phyloP scores from a whole-genome alignment of 495 filamentous ascomycete genomes.

The Podospora pseudopauciseta region DNA sequence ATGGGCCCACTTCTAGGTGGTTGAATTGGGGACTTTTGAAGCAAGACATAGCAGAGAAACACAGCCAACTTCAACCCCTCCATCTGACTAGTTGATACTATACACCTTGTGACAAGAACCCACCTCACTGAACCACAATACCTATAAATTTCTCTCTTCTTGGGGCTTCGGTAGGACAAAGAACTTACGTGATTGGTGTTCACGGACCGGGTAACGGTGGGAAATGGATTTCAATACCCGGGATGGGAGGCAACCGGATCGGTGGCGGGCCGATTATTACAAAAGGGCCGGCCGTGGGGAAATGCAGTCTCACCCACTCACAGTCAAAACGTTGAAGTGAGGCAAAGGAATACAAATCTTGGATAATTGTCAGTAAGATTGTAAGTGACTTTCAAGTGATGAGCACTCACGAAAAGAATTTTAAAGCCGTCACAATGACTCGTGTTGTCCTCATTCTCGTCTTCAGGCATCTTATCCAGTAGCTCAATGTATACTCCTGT shows the following conservation, averaged over 20 bases:
- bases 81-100: too few relatives aligned
- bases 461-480: background rate
- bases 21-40: too few relatives aligned
- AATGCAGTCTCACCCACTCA: background rate
- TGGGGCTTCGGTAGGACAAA: background rate
- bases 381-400: background rate
- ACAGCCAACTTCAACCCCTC: too few relatives aligned
- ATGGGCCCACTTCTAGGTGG: too few relatives aligned
- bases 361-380: background rate
- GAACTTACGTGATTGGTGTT: background rate
- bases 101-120: too few relatives aligned
- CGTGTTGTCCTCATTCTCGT: background rate
- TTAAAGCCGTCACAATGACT: background rate
- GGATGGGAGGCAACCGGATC: background rate
- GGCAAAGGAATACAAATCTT: background rate
- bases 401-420: background rate
- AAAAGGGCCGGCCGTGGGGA: background rate
- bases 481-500: background rate
- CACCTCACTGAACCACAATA: too few relatives aligned
- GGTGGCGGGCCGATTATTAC: background rate
- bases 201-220: background rate
- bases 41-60: too few relatives aligned
- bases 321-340: background rate
- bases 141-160: background rate
- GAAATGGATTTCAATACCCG: background rate